A percentile compares a stretch with the other conserved stretches of the same genome.
Conservation (phyloP, 371 early-diverging fungal genomes). For the Mucor racemosus region DNA sequence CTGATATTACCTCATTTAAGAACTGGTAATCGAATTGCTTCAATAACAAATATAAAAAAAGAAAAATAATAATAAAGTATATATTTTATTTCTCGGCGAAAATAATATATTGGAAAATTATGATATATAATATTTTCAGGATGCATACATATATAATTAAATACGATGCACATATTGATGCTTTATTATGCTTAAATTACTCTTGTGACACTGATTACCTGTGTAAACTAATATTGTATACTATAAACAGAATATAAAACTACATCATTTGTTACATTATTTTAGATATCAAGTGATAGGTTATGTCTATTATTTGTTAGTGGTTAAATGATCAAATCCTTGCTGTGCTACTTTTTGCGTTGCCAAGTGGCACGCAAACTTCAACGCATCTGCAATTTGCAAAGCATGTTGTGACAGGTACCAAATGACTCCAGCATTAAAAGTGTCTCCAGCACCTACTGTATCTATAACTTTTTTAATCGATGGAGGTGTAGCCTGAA, state of each 20-base stretch:
- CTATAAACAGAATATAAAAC: neutral
- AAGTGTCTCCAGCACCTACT: constrained; percentile 76
- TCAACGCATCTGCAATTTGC: constrained; percentile 24
- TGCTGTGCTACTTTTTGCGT: constrained; percentile 64
- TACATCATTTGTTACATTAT: neutral
- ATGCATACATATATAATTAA: too few relatives aligned
- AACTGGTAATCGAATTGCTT: too few relatives aligned
- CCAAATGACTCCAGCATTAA: constrained; percentile 66
- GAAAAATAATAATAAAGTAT: too few relatives aligned
- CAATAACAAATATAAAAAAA: too few relatives aligned
- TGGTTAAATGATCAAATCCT: constrained; percentile 49
- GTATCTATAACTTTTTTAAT: constrained; percentile 57
- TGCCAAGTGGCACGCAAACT: constrained; percentile 61
- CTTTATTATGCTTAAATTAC: neutral
- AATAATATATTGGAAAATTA: too few relatives aligned
- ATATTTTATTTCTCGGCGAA: too few relatives aligned
- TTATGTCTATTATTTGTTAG: neutral
- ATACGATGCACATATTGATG: neutral
- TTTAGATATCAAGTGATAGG: neutral
- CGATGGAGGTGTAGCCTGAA: constrained; percentile 46
- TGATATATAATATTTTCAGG: too few relatives aligned
- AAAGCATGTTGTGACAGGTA: constrained; percentile 15
- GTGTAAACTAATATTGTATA: neutral
- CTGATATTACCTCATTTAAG: too few relatives aligned
- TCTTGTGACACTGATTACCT: neutral